Evolutionary conservation across 176 grass and related monocot genomes (phyloP).

Genomic region (Triticum timopheevii): DNA sequence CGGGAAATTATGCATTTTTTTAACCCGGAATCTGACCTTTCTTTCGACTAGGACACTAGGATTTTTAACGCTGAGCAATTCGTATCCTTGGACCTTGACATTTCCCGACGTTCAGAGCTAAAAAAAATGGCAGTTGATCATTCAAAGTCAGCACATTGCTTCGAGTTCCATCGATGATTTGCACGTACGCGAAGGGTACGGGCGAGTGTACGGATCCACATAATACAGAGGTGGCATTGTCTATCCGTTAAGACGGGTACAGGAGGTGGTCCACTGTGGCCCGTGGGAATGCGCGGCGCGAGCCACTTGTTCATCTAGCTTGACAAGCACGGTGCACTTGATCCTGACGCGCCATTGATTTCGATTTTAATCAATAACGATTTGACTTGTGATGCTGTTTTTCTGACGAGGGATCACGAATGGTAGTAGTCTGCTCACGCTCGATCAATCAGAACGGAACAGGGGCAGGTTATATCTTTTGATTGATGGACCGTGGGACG

Average conservation of each 20-base stretch:
- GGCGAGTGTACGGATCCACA: constrained; percentile 18
- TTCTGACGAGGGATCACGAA: neutral
- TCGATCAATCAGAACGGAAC: neutral
- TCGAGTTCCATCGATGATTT: no score
- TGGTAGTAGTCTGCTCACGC: neutral
- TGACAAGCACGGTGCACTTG: neutral
- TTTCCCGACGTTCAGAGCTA: neutral
- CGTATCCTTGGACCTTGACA: neutral
- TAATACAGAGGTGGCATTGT: neutral
- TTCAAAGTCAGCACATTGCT: constrained; percentile 6
- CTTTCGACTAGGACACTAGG: neutral
- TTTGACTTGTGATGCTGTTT: neutral
- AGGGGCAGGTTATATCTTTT: neutral
- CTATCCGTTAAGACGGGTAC: neutral
- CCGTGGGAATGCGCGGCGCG: neutral
- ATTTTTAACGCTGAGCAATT: neutral
- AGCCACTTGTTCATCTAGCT: no score
- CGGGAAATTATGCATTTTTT: neutral
- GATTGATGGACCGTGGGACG: no score
- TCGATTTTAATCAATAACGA: neutral
- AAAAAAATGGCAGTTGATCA: neutral
- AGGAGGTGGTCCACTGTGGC: neutral
- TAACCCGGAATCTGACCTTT: neutral
- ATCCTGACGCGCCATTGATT: neutral
- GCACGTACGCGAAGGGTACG: neutral